Percentiles rank a stretch among this genome's conserved stretches.
Evolutionary conservation across 2,329 filamentous ascomycete species (phyloP).

Genomic region (Hysterium pulicare): DNA sequence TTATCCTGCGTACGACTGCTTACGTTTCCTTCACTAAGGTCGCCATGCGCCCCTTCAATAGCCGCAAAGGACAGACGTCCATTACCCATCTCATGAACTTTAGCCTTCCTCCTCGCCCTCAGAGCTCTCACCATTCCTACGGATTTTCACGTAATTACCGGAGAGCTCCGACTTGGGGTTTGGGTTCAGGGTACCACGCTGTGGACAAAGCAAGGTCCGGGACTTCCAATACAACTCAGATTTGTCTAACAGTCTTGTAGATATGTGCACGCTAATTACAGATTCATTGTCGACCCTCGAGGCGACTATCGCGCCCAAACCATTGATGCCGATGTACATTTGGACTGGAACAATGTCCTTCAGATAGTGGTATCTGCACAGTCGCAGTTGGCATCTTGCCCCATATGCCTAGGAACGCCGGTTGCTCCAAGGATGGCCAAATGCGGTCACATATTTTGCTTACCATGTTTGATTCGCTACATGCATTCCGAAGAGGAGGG

Average conservation of each 20-base stretch:
- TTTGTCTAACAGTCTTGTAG: constrained; percentile 38
- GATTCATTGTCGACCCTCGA: constrained; percentile 86
- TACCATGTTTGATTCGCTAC: constrained; percentile 89
- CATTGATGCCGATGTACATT: constrained; percentile 78
- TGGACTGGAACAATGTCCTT: constrained; percentile 87
- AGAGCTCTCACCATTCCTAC: constrained; percentile 56
- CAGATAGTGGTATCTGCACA: constrained; percentile 88
- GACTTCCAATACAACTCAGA: constrained; percentile 3
- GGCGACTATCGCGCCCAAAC: constrained; percentile 78
- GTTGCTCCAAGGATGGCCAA: constrained; percentile 95
- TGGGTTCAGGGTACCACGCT: constrained; percentile 85
- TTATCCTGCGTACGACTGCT: constrained; percentile 5
- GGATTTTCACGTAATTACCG: constrained; percentile 47
- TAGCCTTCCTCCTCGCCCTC: constrained; percentile 70
- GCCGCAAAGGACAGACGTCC: constrained; percentile 87
- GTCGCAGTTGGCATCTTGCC: constrained; percentile 84
- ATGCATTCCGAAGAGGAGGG: constrained; percentile 79
- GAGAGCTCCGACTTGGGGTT: constrained; percentile 74
- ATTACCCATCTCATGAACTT: constrained; percentile 98
- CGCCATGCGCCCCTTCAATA: constrained; percentile 62
- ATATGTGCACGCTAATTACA: constrained; percentile 94
- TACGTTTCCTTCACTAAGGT: constrained; percentile 39
- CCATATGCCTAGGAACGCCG: constrained; percentile 89
- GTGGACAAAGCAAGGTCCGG: constrained; percentile 76
- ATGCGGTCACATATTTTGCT: constrained; percentile 95